These are phyloP conservation scores for Claviceps pazoutovae DNA, from an alignment of 2,329 filamentous ascomycete genomes.

Conservation along the genomic window DNA sequence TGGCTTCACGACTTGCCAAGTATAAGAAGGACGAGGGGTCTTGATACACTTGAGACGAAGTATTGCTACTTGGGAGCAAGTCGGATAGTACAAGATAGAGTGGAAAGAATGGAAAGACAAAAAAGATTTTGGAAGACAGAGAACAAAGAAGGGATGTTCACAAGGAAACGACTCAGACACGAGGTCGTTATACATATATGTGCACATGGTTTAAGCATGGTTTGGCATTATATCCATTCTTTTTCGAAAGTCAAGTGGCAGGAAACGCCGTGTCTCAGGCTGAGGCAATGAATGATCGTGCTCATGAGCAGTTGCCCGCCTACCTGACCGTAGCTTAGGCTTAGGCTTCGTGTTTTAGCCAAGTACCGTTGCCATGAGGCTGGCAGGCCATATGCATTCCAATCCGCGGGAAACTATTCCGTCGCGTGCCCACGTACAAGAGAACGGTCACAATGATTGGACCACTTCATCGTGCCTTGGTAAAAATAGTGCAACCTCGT, in stretches of 20 bases:
- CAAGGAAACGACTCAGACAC: slow-evolving; percentile 1
- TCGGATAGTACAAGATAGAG: background rate
- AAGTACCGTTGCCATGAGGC: background rate
- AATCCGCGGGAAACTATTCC: background rate
- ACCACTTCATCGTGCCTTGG: background rate
- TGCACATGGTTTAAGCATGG: too few species aligned
- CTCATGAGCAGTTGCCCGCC: background rate
- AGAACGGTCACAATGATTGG: background rate
- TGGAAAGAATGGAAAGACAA: background rate
- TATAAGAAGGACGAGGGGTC: background rate
- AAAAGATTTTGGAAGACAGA: background rate
- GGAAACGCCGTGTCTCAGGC: background rate
- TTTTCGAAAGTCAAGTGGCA: slow-evolving; percentile 3
- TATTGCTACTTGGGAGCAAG: background rate
- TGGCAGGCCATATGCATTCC: background rate
- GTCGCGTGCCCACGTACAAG: background rate
- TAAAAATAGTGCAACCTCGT: too few species aligned
- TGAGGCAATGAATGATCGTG: background rate
- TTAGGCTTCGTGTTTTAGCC: background rate
- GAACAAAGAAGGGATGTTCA: slow-evolving; percentile 1
- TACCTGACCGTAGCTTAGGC: slow-evolving; percentile 1
- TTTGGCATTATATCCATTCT: background rate
- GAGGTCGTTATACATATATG: slow-evolving; percentile 7
- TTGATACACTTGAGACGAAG: background rate
- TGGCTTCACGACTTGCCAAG: background rate